Base-by-base conservation (phyloP, 140 eudicot genomes). In the Bidens hawaiensis region DNA sequence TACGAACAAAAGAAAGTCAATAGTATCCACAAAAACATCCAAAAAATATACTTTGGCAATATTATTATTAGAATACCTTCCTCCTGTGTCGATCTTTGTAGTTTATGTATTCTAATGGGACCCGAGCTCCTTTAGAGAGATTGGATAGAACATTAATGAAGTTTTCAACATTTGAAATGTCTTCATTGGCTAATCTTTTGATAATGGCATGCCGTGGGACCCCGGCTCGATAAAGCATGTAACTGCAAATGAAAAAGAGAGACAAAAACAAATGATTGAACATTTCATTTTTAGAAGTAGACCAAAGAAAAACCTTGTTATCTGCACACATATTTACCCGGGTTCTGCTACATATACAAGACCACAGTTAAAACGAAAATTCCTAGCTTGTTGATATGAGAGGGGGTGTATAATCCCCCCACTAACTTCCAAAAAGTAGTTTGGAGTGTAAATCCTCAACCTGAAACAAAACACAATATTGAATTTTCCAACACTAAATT, bases 131-230 rank as follows among this genome's bases (percentile, higher is more conserved):
- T 73, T 82, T 91, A 21, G 85, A 82, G 62, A 87, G 71, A 65
- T 82, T 84, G 24, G 95, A 84, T 23, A 91, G 69, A 75, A 79
- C 85, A 73, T 81, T 46, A 15, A 91, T 72, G 27, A 91, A 73
- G 74, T 91, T 91, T 68, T 87, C 83, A 56, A 91, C 84, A 34
- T 60, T 74, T 52, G 81, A 74, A 74, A 87, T 84, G 57, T 87
- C 98, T 67, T 78, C 83, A 65, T 94, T 85, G 3, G 88, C 85
- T 73, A 91, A 82, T 74, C 85, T 91, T 74, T 87, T 91, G 25
- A 91, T 87, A 49, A 91, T 91, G 55, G 98, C 85, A 80, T 91
- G 98, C 56, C 96, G 85, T 4, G 96, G 96, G 65, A 91, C 93
- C 27, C 96, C 96, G 55, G 98, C 98, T 82, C 87, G 76, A 66